Evolutionary conservation across 169 alveolate species (phyloP).

Genomic region (Cryptosporidium andersoni): DNA sequence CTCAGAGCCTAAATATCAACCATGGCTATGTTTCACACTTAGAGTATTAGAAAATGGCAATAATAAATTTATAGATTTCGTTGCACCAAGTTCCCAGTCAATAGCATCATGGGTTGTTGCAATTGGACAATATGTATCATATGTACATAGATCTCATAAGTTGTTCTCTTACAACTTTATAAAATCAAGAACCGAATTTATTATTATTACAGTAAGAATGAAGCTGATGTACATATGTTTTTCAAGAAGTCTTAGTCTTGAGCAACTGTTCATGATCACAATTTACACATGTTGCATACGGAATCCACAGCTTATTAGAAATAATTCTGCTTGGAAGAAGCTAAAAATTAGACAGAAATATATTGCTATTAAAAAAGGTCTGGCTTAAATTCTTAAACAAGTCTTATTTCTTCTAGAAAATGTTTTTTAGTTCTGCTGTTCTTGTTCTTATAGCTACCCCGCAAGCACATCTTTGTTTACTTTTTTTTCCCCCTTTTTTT

Average conservation of each 20-base stretch:
- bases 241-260: constrained; percentile 12
- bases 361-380: constrained; percentile 28
- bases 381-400: not conserved
- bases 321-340: constrained; percentile 56
- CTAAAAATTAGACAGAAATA: constrained; percentile 51
- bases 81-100: constrained; percentile 54
- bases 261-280: constrained; percentile 50
- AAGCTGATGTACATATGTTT: constrained; percentile 39
- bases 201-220: constrained; percentile 52
- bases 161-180: constrained; percentile 41
- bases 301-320: constrained; percentile 66
- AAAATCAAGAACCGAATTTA: constrained; percentile 42
- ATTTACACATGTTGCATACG: constrained; percentile 59
- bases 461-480: no score
- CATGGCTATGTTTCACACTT: constrained; percentile 59
- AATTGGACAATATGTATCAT: constrained; percentile 57
- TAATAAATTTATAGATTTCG: constrained; percentile 8
- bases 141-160: constrained; percentile 40
- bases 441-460: no score
- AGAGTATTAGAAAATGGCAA: constrained; percentile 34
- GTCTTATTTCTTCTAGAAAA: no score
- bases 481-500: no score
- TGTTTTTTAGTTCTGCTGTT: no score
- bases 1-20: constrained; percentile 1
- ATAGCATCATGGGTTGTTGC: constrained; percentile 65